Base-by-base conservation (phyloP, 176 grass and related monocot species). In the Eragrostis nindensis region DNA sequence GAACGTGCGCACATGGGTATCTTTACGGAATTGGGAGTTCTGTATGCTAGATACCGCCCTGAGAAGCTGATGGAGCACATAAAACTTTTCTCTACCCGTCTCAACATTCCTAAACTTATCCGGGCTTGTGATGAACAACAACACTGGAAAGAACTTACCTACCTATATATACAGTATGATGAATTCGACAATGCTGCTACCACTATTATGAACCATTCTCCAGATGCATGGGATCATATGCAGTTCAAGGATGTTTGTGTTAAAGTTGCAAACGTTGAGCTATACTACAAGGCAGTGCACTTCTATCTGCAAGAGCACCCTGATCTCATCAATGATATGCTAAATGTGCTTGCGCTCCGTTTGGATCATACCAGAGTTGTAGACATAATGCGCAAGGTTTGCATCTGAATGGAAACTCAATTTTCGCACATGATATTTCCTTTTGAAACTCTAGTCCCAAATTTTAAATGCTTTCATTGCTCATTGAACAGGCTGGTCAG, bases 11-110 rank as follows among this genome's bases (percentile, higher is more conserved):
- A 98, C 59, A 98, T 93, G 92, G 92, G 95, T 72, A 98, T 98
- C 76, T 98, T 98, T 71, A 94, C 95, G 25, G 95, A 94, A 79
- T 76, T 98, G 62, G 95, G 95, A 80, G 88, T 98, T 62, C 80
- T 98, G 32, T 98, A 98, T 86, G 95, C 95, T 76, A 90, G 92
- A 90, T 98, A 98, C 87, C 90, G 95, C 27, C 64, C 75, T 32
- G 95, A 98, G 88, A 98, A 98, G 78, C 92, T 98, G 71, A 98
- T 98, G 95, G 92, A 98, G 25, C 95, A 98, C 78, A 94, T 98
- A 75, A 98, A 98, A 76, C 95, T 98, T 84, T 98, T 93, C 85
- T 88, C 95, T 14, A 93, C 90, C 25, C 95, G 90, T 89, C 90
- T 94, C 40, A 98, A 94, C 64, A 98, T 93, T 68, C 90, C 95